Percentiles rank a stretch among this genome's conserved stretches.
phyloP scores from a whole-genome alignment of 306 rosid genomes.

The Trifolium repens region DNA sequence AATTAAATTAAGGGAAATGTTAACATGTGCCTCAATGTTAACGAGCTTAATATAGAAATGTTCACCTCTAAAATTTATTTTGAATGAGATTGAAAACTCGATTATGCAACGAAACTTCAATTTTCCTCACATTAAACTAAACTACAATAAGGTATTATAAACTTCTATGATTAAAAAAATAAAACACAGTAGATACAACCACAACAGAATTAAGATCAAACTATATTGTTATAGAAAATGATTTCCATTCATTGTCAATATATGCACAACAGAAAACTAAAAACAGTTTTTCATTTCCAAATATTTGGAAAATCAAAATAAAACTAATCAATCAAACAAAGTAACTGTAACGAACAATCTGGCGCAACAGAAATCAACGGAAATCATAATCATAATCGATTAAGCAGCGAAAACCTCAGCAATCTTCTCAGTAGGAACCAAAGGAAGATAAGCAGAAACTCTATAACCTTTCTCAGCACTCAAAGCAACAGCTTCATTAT shows the following conservation, averaged over 20 bases:
- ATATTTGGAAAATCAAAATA: neutral
- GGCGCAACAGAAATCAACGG: too few relatives aligned
- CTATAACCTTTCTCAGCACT: constrained; percentile 50
- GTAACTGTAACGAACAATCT: neutral
- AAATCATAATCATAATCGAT: neutral
- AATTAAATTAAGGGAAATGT: too few relatives aligned
- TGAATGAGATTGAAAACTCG: too few relatives aligned
- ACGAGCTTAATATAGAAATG: too few relatives aligned
- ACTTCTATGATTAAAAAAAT: neutral
- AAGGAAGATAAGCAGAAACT: constrained; percentile 51
- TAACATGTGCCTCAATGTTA: too few relatives aligned
- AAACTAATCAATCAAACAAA: neutral
- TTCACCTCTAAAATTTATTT: too few relatives aligned
- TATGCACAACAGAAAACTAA: constrained; percentile 9
- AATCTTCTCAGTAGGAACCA: constrained; percentile 57
- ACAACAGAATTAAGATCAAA: neutral
- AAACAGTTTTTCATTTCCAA: neutral
- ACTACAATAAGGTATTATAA: neutral
- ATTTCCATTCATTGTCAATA: neutral
- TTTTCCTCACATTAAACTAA: neutral
- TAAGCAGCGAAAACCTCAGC: constrained; percentile 40
- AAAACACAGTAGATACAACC: neutral
- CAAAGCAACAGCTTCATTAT: constrained; percentile 46
- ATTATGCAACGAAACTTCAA: too few relatives aligned
- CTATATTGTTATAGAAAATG: neutral